Evolutionary conservation across 1,284 basidiomycete genomes (phyloP).

Genomic region (Austroboletus rostrupii): DNA sequence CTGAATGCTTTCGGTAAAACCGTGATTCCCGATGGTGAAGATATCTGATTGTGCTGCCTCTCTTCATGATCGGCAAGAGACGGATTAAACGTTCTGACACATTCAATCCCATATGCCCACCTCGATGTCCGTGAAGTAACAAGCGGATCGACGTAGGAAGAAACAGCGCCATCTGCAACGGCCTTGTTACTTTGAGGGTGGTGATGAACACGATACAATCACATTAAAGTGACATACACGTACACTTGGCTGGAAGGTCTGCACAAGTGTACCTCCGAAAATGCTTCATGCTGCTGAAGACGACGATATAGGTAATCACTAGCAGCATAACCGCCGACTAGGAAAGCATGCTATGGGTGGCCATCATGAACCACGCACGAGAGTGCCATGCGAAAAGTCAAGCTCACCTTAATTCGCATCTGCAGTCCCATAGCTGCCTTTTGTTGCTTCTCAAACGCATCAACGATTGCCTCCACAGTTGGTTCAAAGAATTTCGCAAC

Average conservation of each 20-base stretch:
- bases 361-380: not conserved
- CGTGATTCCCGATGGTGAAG: conserved; percentile 13
- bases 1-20: conserved; percentile 25
- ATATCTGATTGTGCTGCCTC: conserved; percentile 15
- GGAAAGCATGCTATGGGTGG: conserved; percentile 9
- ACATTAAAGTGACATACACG: conserved; percentile 10
- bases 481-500: conserved; percentile 45
- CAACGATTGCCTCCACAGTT: conserved; percentile 38
- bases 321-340: conserved; percentile 47
- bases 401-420: conserved; percentile 31
- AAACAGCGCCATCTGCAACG: conserved; percentile 52
- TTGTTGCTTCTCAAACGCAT: conserved; percentile 36
- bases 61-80: conserved; percentile 32
- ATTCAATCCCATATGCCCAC: conserved; percentile 38
- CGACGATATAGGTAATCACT: conserved; percentile 44
- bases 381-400: not conserved
- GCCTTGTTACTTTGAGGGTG: conserved; percentile 44
- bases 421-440: conserved; percentile 12
- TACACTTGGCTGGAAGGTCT: conserved; percentile 38
- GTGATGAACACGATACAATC: conserved; percentile 6
- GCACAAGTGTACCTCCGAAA: conserved; percentile 28
- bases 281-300: conserved; percentile 31
- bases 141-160: conserved; percentile 46
- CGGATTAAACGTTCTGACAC: conserved; percentile 24
- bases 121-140: conserved; percentile 44